Conservation (phyloP, 306 rosid species). For the Sophora flavescens region DNA sequence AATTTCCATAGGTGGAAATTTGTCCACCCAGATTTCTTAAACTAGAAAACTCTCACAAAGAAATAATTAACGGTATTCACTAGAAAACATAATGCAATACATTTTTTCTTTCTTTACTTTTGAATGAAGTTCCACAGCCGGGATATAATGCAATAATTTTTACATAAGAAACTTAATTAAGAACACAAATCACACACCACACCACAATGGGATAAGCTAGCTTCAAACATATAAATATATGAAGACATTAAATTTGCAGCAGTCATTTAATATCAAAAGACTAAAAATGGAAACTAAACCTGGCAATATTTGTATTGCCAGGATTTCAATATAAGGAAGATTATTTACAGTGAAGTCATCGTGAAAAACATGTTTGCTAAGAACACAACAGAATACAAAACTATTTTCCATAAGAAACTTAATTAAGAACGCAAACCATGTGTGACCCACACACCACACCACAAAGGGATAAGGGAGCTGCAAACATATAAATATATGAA, state of each 20-base stretch:
- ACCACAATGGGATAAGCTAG: too few relatives aligned
- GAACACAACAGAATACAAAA: too few relatives aligned
- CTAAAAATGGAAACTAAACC: too few relatives aligned
- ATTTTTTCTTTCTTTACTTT: not conserved
- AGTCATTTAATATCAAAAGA: too few relatives aligned
- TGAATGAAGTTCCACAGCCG: not conserved
- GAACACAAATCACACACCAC: not conserved
- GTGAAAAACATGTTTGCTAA: too few relatives aligned
- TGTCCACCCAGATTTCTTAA: not conserved
- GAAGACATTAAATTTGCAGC: too few relatives aligned
- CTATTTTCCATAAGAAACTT: too few relatives aligned
- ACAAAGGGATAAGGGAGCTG: not conserved
- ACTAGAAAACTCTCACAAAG: constrained; percentile 1
- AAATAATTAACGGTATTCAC: constrained; percentile 21
- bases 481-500: not conserved
- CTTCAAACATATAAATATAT: too few relatives aligned
- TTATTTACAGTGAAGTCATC: too few relatives aligned
- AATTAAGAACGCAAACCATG: too few relatives aligned
- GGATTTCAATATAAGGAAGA: too few relatives aligned
- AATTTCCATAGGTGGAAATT: not conserved
- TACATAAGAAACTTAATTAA: not conserved
- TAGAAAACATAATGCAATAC: not conserved
- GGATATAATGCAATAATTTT: not conserved
- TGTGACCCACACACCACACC: not conserved
- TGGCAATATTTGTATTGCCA: too few relatives aligned